phyloP scores from a whole-genome alignment of 768 basidiomycete genomes.

The Russula sp. region DNA sequence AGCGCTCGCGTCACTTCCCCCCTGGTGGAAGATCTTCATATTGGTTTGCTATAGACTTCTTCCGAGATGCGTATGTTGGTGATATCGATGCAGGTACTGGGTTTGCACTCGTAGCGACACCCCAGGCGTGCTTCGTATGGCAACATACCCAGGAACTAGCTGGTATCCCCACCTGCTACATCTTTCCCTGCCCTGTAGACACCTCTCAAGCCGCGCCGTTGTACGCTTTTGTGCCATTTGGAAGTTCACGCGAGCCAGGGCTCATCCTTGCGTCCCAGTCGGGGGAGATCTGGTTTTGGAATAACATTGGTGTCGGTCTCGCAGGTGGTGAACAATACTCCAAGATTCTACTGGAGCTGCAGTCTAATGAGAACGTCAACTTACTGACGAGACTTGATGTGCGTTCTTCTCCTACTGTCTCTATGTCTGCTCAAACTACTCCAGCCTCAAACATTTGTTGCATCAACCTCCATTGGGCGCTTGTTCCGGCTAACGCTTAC shows the following conservation, averaged over 20 bases:
- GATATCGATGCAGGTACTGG: constrained; percentile 65
- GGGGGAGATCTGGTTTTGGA: constrained; percentile 81
- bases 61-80: constrained; percentile 58
- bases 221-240: constrained; percentile 55
- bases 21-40: background rate
- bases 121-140: constrained; percentile 76
- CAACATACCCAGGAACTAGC: constrained; percentile 68
- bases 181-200: constrained; percentile 59
- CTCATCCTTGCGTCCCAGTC: constrained; percentile 66
- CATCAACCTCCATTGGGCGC: constrained; percentile 58
- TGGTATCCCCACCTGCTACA: constrained; percentile 75
- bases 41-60: constrained; percentile 46
- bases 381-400: constrained; percentile 62
- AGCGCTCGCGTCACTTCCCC: constrained; percentile 17
- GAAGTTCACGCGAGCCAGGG: constrained; percentile 71
- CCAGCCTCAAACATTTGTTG: constrained; percentile 59
- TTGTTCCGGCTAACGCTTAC: constrained; percentile 59
- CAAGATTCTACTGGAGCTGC: constrained; percentile 42
- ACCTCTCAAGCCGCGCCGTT: constrained; percentile 46
- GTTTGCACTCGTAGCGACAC: constrained; percentile 65
- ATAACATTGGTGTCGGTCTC: constrained; percentile 75
- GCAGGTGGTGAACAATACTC: constrained; percentile 69
- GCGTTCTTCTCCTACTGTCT: constrained; percentile 26
- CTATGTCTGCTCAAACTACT: constrained; percentile 1
- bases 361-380: constrained; percentile 52